Evolutionary conservation across 257 asterid species (phyloP), one percentile per base, ranked within the genome.

Genomic region (Solanum habrochaites): DNA sequence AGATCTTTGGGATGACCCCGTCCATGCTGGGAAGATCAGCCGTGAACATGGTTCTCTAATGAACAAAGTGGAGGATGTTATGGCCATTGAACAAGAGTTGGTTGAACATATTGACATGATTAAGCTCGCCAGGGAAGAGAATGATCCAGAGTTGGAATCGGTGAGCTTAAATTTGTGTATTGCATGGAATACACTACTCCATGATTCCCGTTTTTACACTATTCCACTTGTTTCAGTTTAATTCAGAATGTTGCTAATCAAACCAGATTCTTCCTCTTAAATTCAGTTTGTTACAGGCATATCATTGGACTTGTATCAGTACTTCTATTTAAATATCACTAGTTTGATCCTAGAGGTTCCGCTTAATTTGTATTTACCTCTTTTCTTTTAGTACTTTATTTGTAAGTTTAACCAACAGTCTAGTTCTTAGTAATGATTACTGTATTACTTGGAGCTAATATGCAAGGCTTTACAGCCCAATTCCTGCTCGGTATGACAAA

Each of bases 81-180:
- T 89, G 91, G 90, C 90, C 71, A 91, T 94, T 86, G 98, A 97
- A 90, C 95, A 93, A 90, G 93, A 96, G 70, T 91, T 97, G 32
- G 92, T 95, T 86, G 99, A 95, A 88, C 98, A 97, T 90, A 91
- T 97, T 86, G 99, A 96, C 88, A 97, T 97, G 98, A 92, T 97
- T 85, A 97, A 95, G 91, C 95, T 97, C 87, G 95, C 99, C 72
- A 95, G 95, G 58, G 99, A 96, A 91, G 98, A 96, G 90, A 93
- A 94, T 42, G 99, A 97, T 70, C 64, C 90, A 66, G 98, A 94
- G 88, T 73, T 92, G 94, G 98, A 96, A 94, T 90, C 86, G 95
- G 98, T 97, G 92, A 88, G 96, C 88, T 89, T 92, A 88, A 90
- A 60, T 74, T 83, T 87, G 87, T 89, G 87, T 80, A 89, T 87